Evolutionary conservation across 306 rosid genomes (phyloP).

Genomic region (Malus sieversii): DNA sequence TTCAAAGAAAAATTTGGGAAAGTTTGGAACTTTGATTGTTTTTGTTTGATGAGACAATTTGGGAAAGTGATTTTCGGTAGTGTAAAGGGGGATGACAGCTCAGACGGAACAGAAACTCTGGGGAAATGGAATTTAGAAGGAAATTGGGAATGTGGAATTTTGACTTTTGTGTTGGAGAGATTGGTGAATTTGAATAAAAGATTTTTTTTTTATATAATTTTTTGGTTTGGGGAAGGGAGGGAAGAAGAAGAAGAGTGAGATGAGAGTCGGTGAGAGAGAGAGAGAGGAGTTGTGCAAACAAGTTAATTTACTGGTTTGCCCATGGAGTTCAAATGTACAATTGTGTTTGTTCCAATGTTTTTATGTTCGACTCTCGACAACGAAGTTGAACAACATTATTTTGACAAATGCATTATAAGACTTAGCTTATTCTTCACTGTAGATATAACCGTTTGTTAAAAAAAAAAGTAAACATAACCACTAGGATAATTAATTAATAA

Average conservation of each 20-base stretch:
- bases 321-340: not conserved
- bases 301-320: not conserved
- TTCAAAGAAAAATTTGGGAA: not conserved
- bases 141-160: not conserved
- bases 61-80: not conserved
- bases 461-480: no score
- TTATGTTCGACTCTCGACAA: fast-evolving
- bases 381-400: no score
- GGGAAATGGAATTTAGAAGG: slow-evolving; percentile 7
- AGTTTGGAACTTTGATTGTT: slow-evolving; percentile 1
- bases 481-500: no score
- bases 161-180: not conserved
- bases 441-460: no score
- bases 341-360: not conserved
- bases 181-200: not conserved
- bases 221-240: not conserved
- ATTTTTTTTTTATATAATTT: no score
- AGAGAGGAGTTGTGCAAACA: not conserved
- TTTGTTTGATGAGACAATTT: not conserved
- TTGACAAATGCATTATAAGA: no score
- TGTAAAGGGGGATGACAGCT: not conserved
- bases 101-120: slow-evolving; percentile 3
- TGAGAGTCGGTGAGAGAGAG: not conserved
- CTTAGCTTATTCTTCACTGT: fast-evolving
- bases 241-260: not conserved